Evolutionary conservation across 352 stramenopile species (phyloP).

Genomic region (Phytophthora meadii): DNA sequence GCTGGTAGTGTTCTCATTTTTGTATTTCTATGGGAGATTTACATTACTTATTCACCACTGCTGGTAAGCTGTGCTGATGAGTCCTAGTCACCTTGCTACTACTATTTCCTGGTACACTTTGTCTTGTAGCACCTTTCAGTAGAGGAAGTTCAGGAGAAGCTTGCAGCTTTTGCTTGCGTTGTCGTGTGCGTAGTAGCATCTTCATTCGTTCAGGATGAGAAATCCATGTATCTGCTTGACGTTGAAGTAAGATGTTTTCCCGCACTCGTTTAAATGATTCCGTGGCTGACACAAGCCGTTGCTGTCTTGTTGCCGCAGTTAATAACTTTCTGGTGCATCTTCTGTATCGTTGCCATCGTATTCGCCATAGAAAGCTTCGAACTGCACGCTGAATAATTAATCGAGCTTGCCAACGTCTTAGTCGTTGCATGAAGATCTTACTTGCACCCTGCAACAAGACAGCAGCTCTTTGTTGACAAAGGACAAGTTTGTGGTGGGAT

Average conservation of each 20-base stretch:
- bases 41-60: constrained; percentile 15
- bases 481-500: constrained; percentile 26
- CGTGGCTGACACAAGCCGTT: constrained; percentile 36
- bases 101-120: no score
- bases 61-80: constrained; percentile 14
- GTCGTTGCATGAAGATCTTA: constrained; percentile 46
- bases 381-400: constrained; percentile 45
- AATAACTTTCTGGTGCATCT: constrained; percentile 41
- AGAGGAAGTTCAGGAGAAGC: constrained; percentile 2
- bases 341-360: constrained; percentile 33
- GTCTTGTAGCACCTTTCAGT: background rate
- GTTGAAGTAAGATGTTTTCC: constrained; percentile 12
- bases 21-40: no score
- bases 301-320: constrained; percentile 28
- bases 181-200: constrained; percentile 24
- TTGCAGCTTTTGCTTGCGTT: constrained; percentile 24
- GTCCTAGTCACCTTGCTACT: background rate
- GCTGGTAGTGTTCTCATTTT: no score
- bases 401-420: constrained; percentile 33
- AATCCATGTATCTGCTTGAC: constrained; percentile 28
- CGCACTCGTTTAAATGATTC: constrained; percentile 35
- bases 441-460: constrained; percentile 36
- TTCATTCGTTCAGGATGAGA: constrained; percentile 29
- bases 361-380: constrained; percentile 44
- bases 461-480: constrained; percentile 33